Conservation (phyloP, 2,329 filamentous ascomycete species). For the Trichoderma polysporum region DNA sequence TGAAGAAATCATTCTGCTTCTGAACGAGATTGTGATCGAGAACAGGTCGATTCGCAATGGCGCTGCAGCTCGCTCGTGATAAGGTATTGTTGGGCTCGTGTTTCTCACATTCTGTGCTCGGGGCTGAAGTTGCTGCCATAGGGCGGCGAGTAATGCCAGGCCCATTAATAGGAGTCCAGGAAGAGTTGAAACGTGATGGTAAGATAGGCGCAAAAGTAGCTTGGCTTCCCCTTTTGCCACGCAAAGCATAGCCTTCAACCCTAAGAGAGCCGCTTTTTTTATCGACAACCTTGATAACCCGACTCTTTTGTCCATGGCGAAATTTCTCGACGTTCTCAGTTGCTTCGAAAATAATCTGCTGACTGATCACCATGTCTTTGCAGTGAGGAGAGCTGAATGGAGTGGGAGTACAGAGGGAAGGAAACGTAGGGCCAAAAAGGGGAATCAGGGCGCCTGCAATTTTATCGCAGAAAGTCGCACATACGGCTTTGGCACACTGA, state of each 20-base stretch:
- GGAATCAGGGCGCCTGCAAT: constrained; percentile 87
- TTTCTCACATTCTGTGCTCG: not conserved
- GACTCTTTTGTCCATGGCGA: not conserved
- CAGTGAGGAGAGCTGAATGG: constrained; percentile 62
- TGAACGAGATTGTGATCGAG: not conserved
- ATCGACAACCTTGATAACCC: not conserved
- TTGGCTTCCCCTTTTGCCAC: not conserved
- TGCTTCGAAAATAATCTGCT: constrained; percentile 53
- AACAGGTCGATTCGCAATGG: not conserved
- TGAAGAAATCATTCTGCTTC: not conserved
- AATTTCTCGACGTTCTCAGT: constrained; percentile 30
- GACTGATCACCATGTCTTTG: constrained; percentile 65
- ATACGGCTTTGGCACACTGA: constrained; percentile 79
- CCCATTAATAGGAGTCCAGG: not conserved
- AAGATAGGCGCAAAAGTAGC: not conserved
- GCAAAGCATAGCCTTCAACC: not conserved
- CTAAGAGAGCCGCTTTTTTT: not conserved
- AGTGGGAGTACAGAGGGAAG: constrained; percentile 64
- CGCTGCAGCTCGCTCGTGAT: not conserved
- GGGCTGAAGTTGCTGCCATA: not conserved
- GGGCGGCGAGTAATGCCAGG: not conserved
- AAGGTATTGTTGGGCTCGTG: not conserved
- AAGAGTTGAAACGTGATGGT: constrained; percentile 26
- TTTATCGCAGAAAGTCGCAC: constrained; percentile 81
- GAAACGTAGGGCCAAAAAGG: constrained; percentile 83